Evolutionary conservation across 257 asterid genomes (phyloP).

Genomic region (Anisodus acutangulus): DNA sequence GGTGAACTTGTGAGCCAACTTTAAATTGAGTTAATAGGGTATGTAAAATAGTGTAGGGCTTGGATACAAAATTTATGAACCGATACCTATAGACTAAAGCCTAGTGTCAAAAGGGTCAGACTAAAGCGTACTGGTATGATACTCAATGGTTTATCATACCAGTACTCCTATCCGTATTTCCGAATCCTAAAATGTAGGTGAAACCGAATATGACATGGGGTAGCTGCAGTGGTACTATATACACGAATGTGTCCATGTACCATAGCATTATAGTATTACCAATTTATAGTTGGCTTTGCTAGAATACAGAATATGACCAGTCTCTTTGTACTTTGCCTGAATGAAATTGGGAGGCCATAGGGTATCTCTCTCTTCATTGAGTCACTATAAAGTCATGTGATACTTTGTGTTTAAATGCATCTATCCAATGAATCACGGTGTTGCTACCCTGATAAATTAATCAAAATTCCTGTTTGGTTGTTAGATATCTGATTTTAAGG

Average conservation of each 20-base stretch:
- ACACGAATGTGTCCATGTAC: neutral
- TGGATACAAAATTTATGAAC: neutral
- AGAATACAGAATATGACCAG: neutral
- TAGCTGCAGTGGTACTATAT: neutral
- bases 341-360: neutral
- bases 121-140: neutral
- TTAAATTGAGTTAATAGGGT: neutral
- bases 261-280: neutral
- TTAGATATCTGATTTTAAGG: neutral
- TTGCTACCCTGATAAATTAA: neutral
- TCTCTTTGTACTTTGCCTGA: neutral
- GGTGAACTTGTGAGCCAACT: neutral
- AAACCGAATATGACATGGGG: neutral
- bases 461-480: neutral
- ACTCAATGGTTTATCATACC: neutral
- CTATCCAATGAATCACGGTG: neutral
- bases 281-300: neutral
- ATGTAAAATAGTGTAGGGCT: neutral
- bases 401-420: neutral
- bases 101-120: neutral
- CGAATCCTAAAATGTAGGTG: neutral
- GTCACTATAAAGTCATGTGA: neutral
- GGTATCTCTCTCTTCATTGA: neutral
- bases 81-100: neutral
- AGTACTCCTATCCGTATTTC: neutral